Evolutionary conservation across 139 green algal species (phyloP).

Genomic region (Eudorina sp.): DNA sequence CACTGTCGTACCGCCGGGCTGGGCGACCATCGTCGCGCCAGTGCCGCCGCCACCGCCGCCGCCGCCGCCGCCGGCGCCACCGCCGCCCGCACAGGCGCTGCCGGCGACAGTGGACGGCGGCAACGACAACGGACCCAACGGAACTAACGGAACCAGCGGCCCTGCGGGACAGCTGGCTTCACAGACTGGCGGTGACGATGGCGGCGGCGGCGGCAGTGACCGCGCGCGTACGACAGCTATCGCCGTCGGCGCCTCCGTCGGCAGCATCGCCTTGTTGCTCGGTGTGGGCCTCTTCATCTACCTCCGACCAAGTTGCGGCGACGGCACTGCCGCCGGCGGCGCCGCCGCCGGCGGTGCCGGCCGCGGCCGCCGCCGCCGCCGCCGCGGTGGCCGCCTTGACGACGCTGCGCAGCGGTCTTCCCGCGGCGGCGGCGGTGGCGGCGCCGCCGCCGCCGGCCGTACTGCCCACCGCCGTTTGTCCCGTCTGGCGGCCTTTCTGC

Average conservation of each 20-base stretch:
- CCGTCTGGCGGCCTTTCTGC: background rate
- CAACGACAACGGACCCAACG: background rate
- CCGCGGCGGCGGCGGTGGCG: background rate
- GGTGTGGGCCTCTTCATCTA: background rate
- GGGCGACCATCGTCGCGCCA: conserved; percentile 43
- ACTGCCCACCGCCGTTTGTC: background rate
- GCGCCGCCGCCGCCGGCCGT: background rate
- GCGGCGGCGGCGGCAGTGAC: background rate
- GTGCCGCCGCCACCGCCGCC: background rate
- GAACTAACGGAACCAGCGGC: background rate
- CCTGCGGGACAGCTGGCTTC: background rate
- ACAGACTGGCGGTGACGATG: background rate
- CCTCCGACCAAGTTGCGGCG: background rate
- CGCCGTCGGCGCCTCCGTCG: background rate
- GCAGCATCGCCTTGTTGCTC: background rate
- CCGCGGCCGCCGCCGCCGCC: background rate
- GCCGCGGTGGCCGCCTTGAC: background rate
- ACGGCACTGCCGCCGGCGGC: background rate
- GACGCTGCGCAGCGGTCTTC: background rate
- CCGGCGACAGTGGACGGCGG: background rate
- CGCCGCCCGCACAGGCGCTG: background rate
- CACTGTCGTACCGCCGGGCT: conserved; percentile 58
- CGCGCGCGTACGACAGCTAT: background rate
- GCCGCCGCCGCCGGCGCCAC: background rate
- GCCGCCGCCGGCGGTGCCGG: background rate